Percentiles rank a stretch among this genome's conserved stretches.
Evolutionary conservation across 768 basidiomycete genomes (phyloP).

Genomic region (Naganishia onofrii): DNA sequence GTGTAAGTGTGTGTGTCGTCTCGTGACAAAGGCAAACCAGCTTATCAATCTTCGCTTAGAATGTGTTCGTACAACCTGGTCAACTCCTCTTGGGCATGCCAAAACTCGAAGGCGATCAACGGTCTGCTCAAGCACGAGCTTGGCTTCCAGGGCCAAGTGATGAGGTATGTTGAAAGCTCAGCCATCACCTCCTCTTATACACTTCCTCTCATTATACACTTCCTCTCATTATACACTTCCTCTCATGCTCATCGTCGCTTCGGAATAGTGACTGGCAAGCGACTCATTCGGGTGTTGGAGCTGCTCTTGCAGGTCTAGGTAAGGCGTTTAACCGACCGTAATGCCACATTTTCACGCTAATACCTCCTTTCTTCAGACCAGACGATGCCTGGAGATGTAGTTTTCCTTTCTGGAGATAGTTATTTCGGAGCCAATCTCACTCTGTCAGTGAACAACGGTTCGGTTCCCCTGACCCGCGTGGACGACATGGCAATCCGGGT

Average conservation of each 20-base stretch:
- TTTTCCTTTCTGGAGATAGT: constrained; percentile 37
- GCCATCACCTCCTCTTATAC: no score
- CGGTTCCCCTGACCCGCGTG: constrained; percentile 58
- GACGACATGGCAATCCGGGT: constrained; percentile 71
- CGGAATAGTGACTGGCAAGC: constrained; percentile 27
- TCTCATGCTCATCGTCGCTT: no score
- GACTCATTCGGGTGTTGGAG: constrained; percentile 24
- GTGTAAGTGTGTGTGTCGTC: constrained; percentile 42
- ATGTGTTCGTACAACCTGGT: constrained; percentile 54
- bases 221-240: no score
- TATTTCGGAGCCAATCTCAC: constrained; percentile 71
- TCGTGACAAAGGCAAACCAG: not conserved
- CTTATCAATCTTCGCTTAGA: not conserved
- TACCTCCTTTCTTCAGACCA: not conserved
- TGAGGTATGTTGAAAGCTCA: constrained; percentile 31
- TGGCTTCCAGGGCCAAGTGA: constrained; percentile 52
- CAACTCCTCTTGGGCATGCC: constrained; percentile 51
- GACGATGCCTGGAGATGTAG: constrained; percentile 53
- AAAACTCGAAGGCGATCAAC: constrained; percentile 49
- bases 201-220: no score
- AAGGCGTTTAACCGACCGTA: constrained; percentile 36
- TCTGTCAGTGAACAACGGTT: constrained; percentile 67
- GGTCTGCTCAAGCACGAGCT: constrained; percentile 52
- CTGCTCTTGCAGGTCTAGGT: constrained; percentile 38
- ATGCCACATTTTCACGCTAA: not conserved